Base-by-base conservation (phyloP, 352 stramenopile species). In the Pythium insidiosum region DNA sequence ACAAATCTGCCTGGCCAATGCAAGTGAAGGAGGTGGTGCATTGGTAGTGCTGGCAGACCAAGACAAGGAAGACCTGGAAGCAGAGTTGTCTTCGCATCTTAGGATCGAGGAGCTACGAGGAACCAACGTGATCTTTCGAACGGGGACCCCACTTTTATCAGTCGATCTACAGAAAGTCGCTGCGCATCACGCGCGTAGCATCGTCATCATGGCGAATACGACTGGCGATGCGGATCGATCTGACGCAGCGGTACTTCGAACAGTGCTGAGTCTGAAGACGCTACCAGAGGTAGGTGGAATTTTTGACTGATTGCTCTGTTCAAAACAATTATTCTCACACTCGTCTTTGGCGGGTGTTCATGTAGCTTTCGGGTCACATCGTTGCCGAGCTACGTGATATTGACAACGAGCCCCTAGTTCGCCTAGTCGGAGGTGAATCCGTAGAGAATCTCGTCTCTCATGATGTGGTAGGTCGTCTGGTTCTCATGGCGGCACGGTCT, bases 371-470 rank as follows among this genome's bases (percentile, higher is more conserved):
- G 23, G 78, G 78, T 6, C 80, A 95, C 36, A 88, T 95, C 20
- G 84, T 96, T 4, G 83, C 80, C 10, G 85, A 96, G 45, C 56
- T 95, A 30, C 68, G 82, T 3, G 85, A 96, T 43, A 77, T 95
- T 13, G 85, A 96, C 55, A 96, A 95, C 48, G 68, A 89, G 15
- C 68, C 79, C 13, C 50, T 95, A 19, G 60, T 95, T 16, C 45
- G 71, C 15, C 66, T 95, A 9, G 82, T 95, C 13, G 83, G 75
- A 3, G 77, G 77, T 15, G 62, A 90, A 30, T 61, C 78, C 10
- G 69, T 93, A 1, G 83, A 96, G 44, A 89, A 87, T 2, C 38
- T 95, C 2, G 84, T 93, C 12, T 91, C 79, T 1, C 78, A 95
- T 39, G 84, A 95, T 47, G 74, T 95, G n/a, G 93, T 96, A 35